These are phyloP conservation scores for Cupressus sempervirens DNA, from an alignment of 75 land plant species.

Conservation along the genomic window DNA sequence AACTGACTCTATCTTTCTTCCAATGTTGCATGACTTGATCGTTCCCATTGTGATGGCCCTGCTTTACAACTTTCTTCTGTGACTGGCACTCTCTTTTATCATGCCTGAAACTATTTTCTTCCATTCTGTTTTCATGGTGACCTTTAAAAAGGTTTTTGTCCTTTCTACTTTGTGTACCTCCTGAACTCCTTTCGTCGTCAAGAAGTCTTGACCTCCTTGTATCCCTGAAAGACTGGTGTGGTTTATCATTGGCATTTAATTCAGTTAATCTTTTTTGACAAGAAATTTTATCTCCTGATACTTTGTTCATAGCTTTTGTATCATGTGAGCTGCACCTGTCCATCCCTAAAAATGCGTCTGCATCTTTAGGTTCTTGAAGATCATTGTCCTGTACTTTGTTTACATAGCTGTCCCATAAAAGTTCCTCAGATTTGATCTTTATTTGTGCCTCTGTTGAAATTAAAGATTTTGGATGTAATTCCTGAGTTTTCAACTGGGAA, in stretches of 20 bases:
- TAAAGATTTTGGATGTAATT: background rate
- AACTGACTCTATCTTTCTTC: background rate
- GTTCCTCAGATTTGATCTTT: background rate
- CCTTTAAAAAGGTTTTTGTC: background rate
- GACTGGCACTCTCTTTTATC: background rate
- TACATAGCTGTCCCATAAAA: background rate
- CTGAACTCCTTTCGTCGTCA: background rate
- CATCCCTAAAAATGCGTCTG: background rate
- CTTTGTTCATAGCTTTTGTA: background rate
- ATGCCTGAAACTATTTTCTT: conserved; percentile 3
- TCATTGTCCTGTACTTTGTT: background rate
- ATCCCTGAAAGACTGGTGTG: background rate
- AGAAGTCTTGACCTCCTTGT: background rate
- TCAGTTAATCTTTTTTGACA: background rate
- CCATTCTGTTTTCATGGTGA: conserved; percentile 2
- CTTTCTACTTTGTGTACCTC: background rate
- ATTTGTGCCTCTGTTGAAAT: background rate
- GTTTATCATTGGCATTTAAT: background rate
- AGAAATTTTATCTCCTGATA: background rate
- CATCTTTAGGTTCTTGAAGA: background rate
- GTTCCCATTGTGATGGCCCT: background rate
- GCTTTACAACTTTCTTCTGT: background rate
- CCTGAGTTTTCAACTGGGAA: background rate
- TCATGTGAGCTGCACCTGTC: background rate
- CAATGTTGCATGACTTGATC: background rate